Evolutionary conservation across 805 yeast genomes (phyloP).

Genomic region (Candida koratica): DNA sequence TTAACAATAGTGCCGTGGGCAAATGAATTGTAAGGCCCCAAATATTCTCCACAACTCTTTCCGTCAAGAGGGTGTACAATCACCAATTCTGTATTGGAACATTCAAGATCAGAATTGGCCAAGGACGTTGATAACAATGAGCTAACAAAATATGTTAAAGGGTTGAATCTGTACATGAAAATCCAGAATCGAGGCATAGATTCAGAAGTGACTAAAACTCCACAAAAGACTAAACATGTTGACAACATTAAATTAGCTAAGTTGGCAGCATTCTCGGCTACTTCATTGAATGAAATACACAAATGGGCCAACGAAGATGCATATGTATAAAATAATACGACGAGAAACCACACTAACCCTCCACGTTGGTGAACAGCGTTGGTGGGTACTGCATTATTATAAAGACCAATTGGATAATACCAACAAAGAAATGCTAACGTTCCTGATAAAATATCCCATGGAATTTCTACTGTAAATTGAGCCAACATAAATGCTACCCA

Average conservation of each 20-base stretch:
- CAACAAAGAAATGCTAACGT: constrained; percentile 36
- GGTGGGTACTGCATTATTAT: constrained; percentile 49
- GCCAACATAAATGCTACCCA: constrained; percentile 42
- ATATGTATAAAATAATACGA: constrained; percentile 24
- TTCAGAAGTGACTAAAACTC: constrained; percentile 27
- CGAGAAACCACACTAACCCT: constrained; percentile 31
- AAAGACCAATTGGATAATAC: constrained; percentile 59
- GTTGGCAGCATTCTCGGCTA: constrained; percentile 30
- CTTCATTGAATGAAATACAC: constrained; percentile 26
- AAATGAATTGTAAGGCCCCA: constrained; percentile 20
- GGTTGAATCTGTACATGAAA: constrained; percentile 69
- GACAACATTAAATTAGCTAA: constrained; percentile 27
- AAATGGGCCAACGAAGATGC: constrained; percentile 24
- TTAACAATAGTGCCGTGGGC: constrained; percentile 47
- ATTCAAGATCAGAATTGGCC: constrained; percentile 36
- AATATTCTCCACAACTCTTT: constrained; percentile 30
- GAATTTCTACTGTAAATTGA: constrained; percentile 44
- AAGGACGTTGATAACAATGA: constrained; percentile 39
- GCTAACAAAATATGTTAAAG: constrained; percentile 65
- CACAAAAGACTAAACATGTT: constrained; percentile 36
- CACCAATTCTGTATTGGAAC: constrained; percentile 22
- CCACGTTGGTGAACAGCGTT: constrained; percentile 50
- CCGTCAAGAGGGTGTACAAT: constrained; percentile 21
- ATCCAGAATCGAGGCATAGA: constrained; percentile 47
- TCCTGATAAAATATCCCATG: constrained; percentile 45